A percentile compares a stretch with the other conserved stretches of the same genome.
Conservation (phyloP, 2,329 filamentous ascomycete species). For the Xylaria sp. region DNA sequence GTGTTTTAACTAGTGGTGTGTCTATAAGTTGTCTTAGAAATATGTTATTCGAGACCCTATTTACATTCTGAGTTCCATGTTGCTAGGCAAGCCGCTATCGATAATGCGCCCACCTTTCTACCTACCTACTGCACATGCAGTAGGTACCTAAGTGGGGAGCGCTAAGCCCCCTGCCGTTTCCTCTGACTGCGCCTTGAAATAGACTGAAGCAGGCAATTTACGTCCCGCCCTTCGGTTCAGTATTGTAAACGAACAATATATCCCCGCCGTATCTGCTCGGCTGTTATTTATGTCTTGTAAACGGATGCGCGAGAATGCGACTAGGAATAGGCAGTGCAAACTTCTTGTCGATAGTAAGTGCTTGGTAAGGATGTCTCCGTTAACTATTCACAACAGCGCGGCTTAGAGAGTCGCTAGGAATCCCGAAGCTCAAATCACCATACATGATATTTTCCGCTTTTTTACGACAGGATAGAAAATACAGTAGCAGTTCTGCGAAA, state of each 20-base stretch:
- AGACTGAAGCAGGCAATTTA: not conserved
- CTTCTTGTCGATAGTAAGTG: too few relatives aligned
- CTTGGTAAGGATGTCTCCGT: too few relatives aligned
- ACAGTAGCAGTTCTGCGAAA: not conserved
- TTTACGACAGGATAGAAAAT: not conserved
- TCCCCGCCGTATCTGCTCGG: not conserved
- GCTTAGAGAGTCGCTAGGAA: too few relatives aligned
- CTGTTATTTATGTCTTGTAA: not conserved
- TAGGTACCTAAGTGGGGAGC: not conserved
- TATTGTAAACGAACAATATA: conserved; percentile 10
- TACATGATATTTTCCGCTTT: not conserved
- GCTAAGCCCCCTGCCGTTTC: not conserved
- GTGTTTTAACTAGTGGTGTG: not conserved
- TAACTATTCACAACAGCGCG: too few relatives aligned
- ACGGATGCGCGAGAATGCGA: too few relatives aligned
- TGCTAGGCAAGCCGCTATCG: conserved; percentile 30
- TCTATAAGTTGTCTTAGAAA: conserved; percentile 1
- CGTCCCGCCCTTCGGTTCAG: not conserved
- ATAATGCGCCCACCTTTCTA: conserved; percentile 12
- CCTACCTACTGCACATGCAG: not conserved
- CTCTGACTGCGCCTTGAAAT: not conserved
- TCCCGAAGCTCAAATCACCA: too few relatives aligned
- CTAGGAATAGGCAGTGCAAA: too few relatives aligned
- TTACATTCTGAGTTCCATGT: conserved; percentile 26
- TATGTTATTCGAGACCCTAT: conserved; percentile 24